Conservation (phyloP, 2,329 filamentous ascomycete species). For the Exophiala oligosperma region DNA sequence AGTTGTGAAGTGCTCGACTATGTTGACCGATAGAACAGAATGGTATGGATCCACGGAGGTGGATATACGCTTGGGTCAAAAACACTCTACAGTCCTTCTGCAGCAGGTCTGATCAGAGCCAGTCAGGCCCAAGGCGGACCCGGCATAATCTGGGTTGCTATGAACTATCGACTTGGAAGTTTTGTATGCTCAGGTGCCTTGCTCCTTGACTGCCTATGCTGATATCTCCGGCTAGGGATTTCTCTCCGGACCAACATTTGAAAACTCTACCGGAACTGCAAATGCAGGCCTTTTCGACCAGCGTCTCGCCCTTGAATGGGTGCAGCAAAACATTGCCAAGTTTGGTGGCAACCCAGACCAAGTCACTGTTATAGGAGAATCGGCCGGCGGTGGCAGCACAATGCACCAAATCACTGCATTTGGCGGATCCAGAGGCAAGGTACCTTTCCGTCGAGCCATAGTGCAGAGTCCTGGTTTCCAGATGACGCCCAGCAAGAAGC, state of each 20-base stretch:
- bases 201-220: background rate
- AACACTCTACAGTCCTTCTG: constrained; percentile 35
- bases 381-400: constrained; percentile 54
- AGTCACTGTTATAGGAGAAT: constrained; percentile 54
- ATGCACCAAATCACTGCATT: constrained; percentile 57
- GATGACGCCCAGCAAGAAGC: constrained; percentile 39
- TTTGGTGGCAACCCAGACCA: constrained; percentile 55
- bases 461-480: constrained; percentile 43
- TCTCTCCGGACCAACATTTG: constrained; percentile 46
- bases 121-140: constrained; percentile 39
- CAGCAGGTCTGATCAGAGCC: constrained; percentile 42
- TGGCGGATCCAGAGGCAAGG: constrained; percentile 39
- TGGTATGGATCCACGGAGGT: constrained; percentile 50
- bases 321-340: constrained; percentile 53
- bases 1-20: constrained; percentile 24
- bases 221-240: constrained; percentile 33
- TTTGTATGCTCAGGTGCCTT: constrained; percentile 34
- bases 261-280: constrained; percentile 33
- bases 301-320: constrained; percentile 55
- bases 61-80: constrained; percentile 44
- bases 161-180: constrained; percentile 51
- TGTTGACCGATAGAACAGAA: background rate
- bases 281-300: constrained; percentile 57
- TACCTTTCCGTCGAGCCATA: constrained; percentile 41
- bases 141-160: constrained; percentile 48